Conservation (phyloP, 1,139 yeast genomes). For the Diutina siamensis region DNA sequence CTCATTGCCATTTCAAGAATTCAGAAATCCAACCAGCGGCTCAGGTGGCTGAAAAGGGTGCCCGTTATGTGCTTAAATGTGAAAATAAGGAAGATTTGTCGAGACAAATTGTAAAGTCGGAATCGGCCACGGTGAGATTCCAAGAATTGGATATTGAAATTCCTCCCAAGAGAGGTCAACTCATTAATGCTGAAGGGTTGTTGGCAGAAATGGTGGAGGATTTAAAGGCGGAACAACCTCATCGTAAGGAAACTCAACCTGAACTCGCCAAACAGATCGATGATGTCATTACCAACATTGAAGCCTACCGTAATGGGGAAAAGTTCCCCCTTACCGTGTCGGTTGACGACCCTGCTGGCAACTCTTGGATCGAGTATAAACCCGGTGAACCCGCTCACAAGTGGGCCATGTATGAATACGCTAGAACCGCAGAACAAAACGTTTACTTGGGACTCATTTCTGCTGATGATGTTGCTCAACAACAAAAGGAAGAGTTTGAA, state of each 20-base stretch:
- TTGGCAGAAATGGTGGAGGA: constrained; percentile 78
- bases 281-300: constrained; percentile 50
- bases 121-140: constrained; percentile 73
- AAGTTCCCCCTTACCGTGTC: constrained; percentile 70
- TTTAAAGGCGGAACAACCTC: constrained; percentile 68
- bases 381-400: constrained; percentile 88
- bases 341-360: constrained; percentile 93
- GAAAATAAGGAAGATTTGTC: constrained; percentile 67
- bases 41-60: constrained; percentile 76
- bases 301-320: constrained; percentile 49
- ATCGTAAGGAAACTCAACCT: constrained; percentile 62
- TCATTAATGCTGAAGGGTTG: constrained; percentile 87
- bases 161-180: constrained; percentile 89
- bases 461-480: constrained; percentile 60
- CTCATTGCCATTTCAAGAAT: constrained; percentile 86
- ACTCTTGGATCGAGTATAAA: constrained; percentile 87
- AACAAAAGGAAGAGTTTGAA: constrained; percentile 29
- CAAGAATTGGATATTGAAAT: constrained; percentile 84
- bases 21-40: constrained; percentile 94
- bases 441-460: constrained; percentile 78
- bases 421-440: constrained; percentile 82
- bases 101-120: constrained; percentile 89
- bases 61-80: constrained; percentile 58
- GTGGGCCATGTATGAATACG: constrained; percentile 80
- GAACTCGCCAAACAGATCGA: constrained; percentile 67